phyloP scores from a whole-genome alignment of 139 green algal genomes.

The Picochlorum costavermella region DNA sequence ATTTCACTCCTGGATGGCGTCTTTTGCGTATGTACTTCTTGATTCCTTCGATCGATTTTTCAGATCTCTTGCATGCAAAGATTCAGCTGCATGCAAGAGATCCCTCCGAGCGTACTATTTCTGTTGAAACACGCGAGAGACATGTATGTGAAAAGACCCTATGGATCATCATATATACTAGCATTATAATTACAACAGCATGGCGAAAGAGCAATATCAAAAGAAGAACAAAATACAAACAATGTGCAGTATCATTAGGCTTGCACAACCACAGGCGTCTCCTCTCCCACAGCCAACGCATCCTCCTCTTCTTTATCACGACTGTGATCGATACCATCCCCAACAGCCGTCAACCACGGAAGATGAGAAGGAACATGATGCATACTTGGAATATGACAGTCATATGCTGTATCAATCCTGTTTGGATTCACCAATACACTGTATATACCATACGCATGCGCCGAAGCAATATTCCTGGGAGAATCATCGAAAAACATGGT shows the following conservation, averaged over 20 bases:
- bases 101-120: too few species aligned
- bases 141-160: too few species aligned
- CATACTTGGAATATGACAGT: slow-evolving; percentile 22
- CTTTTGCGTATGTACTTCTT: too few species aligned
- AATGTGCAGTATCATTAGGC: neutral
- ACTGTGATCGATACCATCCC: neutral
- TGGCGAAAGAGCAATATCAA: too few species aligned
- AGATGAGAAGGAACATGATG: slow-evolving; percentile 21
- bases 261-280: slow-evolving; percentile 4
- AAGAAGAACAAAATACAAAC: neutral
- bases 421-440: slow-evolving; percentile 45
- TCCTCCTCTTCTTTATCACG: neutral
- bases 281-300: neutral
- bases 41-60: too few species aligned
- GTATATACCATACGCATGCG: slow-evolving; percentile 48
- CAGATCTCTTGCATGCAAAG: too few species aligned
- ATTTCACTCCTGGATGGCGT: too few species aligned
- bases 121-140: too few species aligned
- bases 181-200: too few species aligned
- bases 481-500: slow-evolving; percentile 73
- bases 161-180: too few species aligned
- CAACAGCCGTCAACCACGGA: slow-evolving; percentile 22
- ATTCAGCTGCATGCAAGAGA: too few species aligned
- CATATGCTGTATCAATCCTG: slow-evolving; percentile 13
- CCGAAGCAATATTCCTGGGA: slow-evolving; percentile 56